Base-by-base conservation (phyloP, 805 yeast species). In the Cyberlindnera maclurae region DNA sequence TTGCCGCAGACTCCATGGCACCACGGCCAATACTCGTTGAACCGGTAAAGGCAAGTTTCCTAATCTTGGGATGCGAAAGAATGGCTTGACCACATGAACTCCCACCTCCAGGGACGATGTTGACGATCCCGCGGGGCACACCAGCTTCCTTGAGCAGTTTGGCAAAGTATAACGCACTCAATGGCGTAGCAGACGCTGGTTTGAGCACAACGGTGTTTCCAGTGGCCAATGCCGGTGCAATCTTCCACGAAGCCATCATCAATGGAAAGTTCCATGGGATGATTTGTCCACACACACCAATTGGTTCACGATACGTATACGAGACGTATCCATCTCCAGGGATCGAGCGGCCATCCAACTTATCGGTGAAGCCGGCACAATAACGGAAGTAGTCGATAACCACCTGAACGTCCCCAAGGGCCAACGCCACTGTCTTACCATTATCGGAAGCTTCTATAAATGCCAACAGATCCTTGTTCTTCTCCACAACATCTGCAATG, bases 181-280 rank as follows among this genome's bases (percentile, higher is more conserved):
- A 70, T 51, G 88, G 88, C 38, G 90, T 82, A 39, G 83, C 75
- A 55, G 80, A 80, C 35, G 90, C 87, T 29, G 89, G 79, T 62
- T 82, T 82, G 57, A 82, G 64, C 38, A 82, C 77, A 49, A 77
- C 67, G 37, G 84, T 76, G 67, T 81, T 80, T 65, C 87, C 87
- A 49, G 87, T 76, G 37, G 83, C 83, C 53, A 81, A 65, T 45
- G 85, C 86, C 33, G 90, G 89, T 38, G 82, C 86, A 43, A 82
- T 67, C 59, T 82, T 82, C 90, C 90, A 82, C 31, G 83, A 63
- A 60, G 79, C 70, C 84, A 82, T 82, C 68, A 82, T 70, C 47
- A 82, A 63, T 52, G 90, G 90, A 75, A 82, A 82, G 60, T 82
- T 82, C 89, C 89, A 82, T 58, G 90, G 89, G 46, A 82, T 82